Conservation (phyloP, 257 asterid genomes). For the Cordia subcordata region DNA sequence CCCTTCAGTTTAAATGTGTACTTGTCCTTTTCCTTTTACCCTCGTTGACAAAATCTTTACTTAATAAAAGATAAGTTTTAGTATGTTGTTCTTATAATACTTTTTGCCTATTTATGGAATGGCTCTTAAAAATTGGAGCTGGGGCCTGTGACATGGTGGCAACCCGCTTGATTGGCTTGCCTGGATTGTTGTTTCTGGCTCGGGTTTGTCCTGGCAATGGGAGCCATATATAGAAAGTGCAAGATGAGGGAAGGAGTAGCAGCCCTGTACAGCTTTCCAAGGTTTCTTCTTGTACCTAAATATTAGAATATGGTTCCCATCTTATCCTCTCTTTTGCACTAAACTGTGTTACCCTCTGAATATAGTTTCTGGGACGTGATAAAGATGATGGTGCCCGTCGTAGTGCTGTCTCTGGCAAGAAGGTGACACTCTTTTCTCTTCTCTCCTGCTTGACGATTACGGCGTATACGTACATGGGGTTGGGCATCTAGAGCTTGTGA, state of each 20-base stretch:
- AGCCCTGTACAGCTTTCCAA: slow-evolving; percentile 98
- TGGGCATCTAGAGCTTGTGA: background rate
- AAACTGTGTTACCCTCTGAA: slow-evolving; percentile 10
- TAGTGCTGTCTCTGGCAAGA: slow-evolving; percentile 96
- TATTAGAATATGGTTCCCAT: background rate
- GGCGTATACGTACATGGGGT: background rate
- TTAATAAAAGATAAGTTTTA: background rate
- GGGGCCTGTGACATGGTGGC: slow-evolving; percentile 75
- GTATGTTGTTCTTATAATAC: slow-evolving; percentile 52
- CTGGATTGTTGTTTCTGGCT: slow-evolving; percentile 49
- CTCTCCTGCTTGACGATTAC: background rate
- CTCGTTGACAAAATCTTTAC: background rate
- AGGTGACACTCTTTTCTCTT: slow-evolving; percentile 36
- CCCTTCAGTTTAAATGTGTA: too few relatives aligned
- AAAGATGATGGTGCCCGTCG: slow-evolving; percentile 88
- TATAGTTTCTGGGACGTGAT: slow-evolving; percentile 77
- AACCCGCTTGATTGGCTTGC: slow-evolving; percentile 55
- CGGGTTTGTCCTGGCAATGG: slow-evolving; percentile 64
- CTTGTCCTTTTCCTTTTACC: too few relatives aligned
- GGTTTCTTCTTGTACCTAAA: slow-evolving; percentile 32
- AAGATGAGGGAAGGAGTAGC: slow-evolving; percentile 45
- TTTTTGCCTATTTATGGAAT: slow-evolving; percentile 58
- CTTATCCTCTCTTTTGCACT: slow-evolving; percentile 2
- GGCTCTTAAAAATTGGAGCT: slow-evolving; percentile 99
- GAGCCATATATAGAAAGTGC: slow-evolving; percentile 86